Base-by-base conservation (phyloP, 2,329 filamentous ascomycete genomes). In the Colletotrichum theobromicola region DNA sequence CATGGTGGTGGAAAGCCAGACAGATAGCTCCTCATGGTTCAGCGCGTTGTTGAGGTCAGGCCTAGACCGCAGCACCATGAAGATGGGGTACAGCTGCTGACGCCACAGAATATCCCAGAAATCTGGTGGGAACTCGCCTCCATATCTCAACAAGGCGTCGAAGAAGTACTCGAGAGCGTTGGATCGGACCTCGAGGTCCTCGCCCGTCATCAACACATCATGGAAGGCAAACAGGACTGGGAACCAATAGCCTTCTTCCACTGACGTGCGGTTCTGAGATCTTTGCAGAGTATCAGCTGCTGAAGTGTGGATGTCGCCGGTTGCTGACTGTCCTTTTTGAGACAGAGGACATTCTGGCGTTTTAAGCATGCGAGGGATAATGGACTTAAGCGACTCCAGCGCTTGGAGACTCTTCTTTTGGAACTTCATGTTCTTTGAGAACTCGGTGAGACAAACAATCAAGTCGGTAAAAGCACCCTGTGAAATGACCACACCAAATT, bases 31-130 rank as follows among this genome's bases (percentile, higher is more conserved):
- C 84, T 99, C 97, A 80, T 98, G 96, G 80, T 96, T 98, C 42
- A 96, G 90, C 16, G 96, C 96, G 81, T 98, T 98, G 30, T 93
- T 93, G 94, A 98, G 97, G 83, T 99, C 97, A 0, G 96, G 97
- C 77, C 97, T 95, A 21, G 97, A 98, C 78, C 98, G 95, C 57
- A 99, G 86, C 3, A 99, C 97, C 90, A 98, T 96, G 86, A 99
- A 99, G 78, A 99, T 99, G 1, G 97, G 97, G 79, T 98, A 98
- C 2, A 99, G 90, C 74, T 99, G 91, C 82, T 99, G 97, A 64
- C 96, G 92, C 96, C 97, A 99, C 1, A 99, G 90, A 21, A 97
- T 98, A 83, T 99, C 97, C 97, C 97, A 99, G 82, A 99, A 99
- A 68, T 98, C 95, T 2, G 93, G 88, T 5, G 96, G 95, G 80